phyloP scores from a whole-genome alignment of 2,329 filamentous ascomycete species.

The Exophiala sideris region DNA sequence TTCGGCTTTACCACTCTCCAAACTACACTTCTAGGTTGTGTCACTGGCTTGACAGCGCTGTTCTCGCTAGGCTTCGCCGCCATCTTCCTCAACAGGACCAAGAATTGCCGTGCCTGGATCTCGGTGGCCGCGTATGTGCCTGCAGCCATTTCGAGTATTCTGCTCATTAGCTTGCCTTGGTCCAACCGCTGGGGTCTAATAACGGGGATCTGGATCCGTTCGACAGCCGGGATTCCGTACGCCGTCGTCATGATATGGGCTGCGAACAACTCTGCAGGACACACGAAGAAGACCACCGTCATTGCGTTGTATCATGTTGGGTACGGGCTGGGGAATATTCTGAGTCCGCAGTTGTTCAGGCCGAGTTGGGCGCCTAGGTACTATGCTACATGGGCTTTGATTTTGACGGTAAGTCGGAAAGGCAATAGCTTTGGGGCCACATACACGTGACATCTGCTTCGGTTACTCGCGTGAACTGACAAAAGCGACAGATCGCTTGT shows the following conservation, averaged over 20 bases:
- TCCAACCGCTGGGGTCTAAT: constrained; percentile 38
- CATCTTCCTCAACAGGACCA: constrained; percentile 31
- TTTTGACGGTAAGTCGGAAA: constrained; percentile 33
- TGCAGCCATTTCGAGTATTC: constrained; percentile 36
- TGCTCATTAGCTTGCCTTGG: constrained; percentile 38
- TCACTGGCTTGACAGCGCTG: constrained; percentile 26
- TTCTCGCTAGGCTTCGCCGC: constrained; percentile 32
- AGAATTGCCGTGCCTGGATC: constrained; percentile 27
- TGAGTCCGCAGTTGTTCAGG: constrained; percentile 61
- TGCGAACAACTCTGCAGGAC: constrained; percentile 48
- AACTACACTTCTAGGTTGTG: constrained; percentile 51
- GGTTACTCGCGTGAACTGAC: constrained; percentile 32
- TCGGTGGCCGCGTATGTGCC: constrained; percentile 36
- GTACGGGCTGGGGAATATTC: constrained; percentile 59
- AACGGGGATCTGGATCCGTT: constrained; percentile 39
- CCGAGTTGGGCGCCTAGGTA: constrained; percentile 50
- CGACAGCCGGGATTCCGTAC: constrained; percentile 38
- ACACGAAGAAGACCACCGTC: constrained; percentile 62
- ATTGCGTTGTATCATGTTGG: constrained; percentile 59
- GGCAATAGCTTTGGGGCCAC: no score
- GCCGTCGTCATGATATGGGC: constrained; percentile 42
- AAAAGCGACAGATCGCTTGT: constrained; percentile 36
- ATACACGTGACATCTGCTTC: no score
- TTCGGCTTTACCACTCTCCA: constrained; percentile 51
- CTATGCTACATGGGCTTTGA: constrained; percentile 30